Evolutionary conservation across 495 filamentous ascomycete genomes (phyloP).

Genomic region (Penicillium subrubescens): DNA sequence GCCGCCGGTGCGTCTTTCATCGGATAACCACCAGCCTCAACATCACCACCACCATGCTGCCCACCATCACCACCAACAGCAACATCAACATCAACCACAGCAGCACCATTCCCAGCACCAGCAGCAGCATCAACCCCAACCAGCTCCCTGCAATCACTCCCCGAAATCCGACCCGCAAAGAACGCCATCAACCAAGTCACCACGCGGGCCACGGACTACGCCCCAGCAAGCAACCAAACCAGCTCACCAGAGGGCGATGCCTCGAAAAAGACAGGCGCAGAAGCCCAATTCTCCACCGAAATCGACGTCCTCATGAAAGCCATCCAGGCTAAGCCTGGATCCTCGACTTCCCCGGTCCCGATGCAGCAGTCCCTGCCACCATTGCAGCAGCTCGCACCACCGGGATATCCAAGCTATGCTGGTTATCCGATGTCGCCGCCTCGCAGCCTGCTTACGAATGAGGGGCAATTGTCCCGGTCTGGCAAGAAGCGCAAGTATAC

Average conservation of each 20-base stretch:
- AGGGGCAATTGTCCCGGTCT: constrained; percentile 36
- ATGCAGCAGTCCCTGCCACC: constrained; percentile 38
- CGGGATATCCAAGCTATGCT: constrained; percentile 24
- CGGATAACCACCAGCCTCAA: constrained; percentile 24
- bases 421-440: constrained; percentile 34
- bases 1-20: constrained; percentile 34
- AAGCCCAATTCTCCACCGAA: constrained; percentile 72
- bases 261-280: constrained; percentile 28
- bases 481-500: constrained; percentile 59
- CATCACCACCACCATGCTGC: not conserved
- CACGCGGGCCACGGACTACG: constrained; percentile 13
- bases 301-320: constrained; percentile 92
- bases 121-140: constrained; percentile 4
- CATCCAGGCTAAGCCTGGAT: constrained; percentile 70
- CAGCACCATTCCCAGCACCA: not conserved
- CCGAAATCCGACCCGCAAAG: constrained; percentile 44
- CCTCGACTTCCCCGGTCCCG: constrained; percentile 17
- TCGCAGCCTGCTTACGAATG: constrained; percentile 28
- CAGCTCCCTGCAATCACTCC: constrained; percentile 36
- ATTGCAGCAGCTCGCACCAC: constrained; percentile 36
- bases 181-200: constrained; percentile 40
- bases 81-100: not conserved
- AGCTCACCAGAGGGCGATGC: constrained; percentile 1
- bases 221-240: not conserved
- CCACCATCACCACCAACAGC: constrained; percentile 15